Evolutionary conservation across 805 yeast species (phyloP), one percentile per base, ranked within the genome.

Genomic region (Ogataea populi-albae): DNA sequence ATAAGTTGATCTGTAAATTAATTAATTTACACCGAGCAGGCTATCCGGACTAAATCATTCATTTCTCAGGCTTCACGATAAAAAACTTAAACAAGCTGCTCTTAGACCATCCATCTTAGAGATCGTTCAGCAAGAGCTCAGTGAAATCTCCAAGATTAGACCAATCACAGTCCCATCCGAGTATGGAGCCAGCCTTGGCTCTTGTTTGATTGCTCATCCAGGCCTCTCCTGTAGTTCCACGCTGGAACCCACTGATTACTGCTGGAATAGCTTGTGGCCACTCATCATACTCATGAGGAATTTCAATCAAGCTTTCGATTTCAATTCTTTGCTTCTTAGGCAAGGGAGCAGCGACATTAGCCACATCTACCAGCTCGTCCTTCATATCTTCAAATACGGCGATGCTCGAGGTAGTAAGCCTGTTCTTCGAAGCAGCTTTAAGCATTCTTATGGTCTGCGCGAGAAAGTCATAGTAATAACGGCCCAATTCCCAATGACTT

Each of bases 301-400:
- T 15, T 17, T 32, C 35, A 4, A 44, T 18, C n/a, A 34, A 21
- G 17, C 35, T 43, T n/a, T 33, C 38, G 6, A 45, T 29, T 8
- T 28, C 35, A 6, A 45, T 23, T 22, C 46, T 22, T n/a, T 38
- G 40, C 3, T 40, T 16, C 21, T 38, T 41, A n/a, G 43, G 34
- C 3, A 41, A 23, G 5, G 49, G 49, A 8, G 45, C 49, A 6
- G 44, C 37, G 4, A 45, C 43, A 21, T 45, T 45, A 14, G 49
- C 49, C 6, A 41, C 45, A 22, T 41, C 46, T 14, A 45, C 27
- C 18, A 45, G 32, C 36, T 45, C 42, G 19, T 45, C 49, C 26
- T 45, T 45, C 42, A 45, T 38, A 22, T 39, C 37, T 17, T 45
- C 49, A 26, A 45, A 45, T 5, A 32, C 41, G 4, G 45, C 30